A percentile compares a stretch with the other conserved stretches of the same genome.
phyloP scores from a whole-genome alignment of 495 filamentous ascomycete genomes.

The Diplogelasinospora grovesii region DNA sequence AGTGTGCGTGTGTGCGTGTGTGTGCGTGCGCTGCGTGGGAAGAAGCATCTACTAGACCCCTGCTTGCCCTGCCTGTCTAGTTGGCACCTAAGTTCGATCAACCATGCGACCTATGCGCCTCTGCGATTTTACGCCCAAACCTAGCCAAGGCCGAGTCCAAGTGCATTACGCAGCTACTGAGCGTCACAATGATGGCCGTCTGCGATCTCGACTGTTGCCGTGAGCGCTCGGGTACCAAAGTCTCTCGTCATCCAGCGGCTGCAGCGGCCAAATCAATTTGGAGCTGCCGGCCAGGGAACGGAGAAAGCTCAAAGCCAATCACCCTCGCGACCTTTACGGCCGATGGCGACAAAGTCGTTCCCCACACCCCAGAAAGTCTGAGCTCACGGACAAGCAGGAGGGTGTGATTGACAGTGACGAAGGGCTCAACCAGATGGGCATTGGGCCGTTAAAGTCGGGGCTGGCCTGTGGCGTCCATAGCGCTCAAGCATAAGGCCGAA shows the following conservation, averaged over 20 bases:
- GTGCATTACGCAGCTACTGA: no score
- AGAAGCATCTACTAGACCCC: conserved; percentile 17
- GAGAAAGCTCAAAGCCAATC: no score
- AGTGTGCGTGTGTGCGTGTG: conserved; percentile 1
- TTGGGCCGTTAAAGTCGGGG: neutral
- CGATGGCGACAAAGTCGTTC: no score
- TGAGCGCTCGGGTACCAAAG: no score
- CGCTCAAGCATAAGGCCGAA: neutral
- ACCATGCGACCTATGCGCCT: conserved; percentile 10
- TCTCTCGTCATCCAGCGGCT: no score
- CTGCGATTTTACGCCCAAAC: conserved; percentile 20
- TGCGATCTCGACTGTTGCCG: no score
- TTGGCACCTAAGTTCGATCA: conserved; percentile 15
- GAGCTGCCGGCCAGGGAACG: neutral
- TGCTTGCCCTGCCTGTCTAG: conserved; percentile 2
- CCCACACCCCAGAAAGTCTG: no score
- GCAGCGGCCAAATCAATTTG: neutral
- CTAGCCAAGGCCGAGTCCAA: conserved; percentile 18
- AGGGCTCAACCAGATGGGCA: neutral
- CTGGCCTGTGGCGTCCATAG: neutral
- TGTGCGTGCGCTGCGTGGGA: neutral
- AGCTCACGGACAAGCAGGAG: neutral
- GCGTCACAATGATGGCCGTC: no score
- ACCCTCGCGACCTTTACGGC: no score
- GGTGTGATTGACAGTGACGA: neutral